These are phyloP conservation scores for Rossbeevera mucosa DNA, from an alignment of 768 basidiomycete genomes.

Conservation along the genomic window DNA sequence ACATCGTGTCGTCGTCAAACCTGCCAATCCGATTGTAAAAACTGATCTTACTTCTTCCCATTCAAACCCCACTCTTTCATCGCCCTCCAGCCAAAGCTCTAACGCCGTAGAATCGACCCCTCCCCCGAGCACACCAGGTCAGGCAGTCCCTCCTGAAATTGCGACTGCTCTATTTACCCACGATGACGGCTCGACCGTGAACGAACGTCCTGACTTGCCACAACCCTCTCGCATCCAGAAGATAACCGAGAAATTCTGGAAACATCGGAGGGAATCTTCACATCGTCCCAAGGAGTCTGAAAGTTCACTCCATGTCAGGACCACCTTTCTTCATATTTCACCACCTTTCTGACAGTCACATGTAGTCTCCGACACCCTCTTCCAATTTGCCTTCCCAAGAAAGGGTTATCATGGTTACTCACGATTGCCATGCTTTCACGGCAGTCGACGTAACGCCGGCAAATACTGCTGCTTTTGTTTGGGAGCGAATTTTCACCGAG, in stretches of 20 bases:
- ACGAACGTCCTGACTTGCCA: conserved; percentile 28
- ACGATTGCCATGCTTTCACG: conserved; percentile 71
- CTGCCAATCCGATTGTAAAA: conserved; percentile 30
- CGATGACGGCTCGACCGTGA: conserved; percentile 31
- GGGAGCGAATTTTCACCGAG: conserved; percentile 78
- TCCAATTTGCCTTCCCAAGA: conserved; percentile 30
- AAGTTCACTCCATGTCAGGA: conserved; percentile 23
- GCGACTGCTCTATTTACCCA: conserved; percentile 37
- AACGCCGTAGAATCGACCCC: conserved; percentile 62
- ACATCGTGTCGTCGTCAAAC: conserved; percentile 17
- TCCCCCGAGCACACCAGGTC: conserved; percentile 62
- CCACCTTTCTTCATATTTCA: conserved; percentile 1
- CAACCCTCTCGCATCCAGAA: conserved; percentile 32
- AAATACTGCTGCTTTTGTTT: conserved; percentile 60
- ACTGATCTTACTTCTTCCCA: conserved; percentile 34
- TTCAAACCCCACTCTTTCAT: conserved; percentile 58
- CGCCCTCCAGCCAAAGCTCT: conserved; percentile 66
- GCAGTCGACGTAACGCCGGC: conserved; percentile 69
- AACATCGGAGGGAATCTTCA: conserved; percentile 27
- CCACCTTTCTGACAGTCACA: conserved; percentile 10
- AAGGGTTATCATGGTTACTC: conserved; percentile 59
- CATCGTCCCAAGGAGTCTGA: conserved; percentile 27
- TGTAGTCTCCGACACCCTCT: conserved; percentile 30
- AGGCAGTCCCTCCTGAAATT: conserved; percentile 40
- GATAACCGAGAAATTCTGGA: conserved; percentile 26